phyloP scores from a whole-genome alignment of 306 rosid species.

The Quercus variabilis region DNA sequence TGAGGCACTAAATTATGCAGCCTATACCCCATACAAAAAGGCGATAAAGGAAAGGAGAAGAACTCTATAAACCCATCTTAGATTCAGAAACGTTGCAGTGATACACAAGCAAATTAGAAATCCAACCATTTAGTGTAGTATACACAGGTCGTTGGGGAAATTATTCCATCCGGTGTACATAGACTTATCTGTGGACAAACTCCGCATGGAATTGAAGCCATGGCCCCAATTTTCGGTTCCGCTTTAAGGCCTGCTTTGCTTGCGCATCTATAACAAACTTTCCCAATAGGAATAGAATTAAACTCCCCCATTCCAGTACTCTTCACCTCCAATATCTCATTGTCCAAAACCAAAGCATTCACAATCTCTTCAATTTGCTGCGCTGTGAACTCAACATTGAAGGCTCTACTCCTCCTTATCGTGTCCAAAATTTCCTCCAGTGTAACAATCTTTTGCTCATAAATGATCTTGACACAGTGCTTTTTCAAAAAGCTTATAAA shows the following conservation, averaged over 20 bases:
- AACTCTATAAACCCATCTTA: too few relatives aligned
- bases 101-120: constrained; percentile 31
- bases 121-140: constrained; percentile 65
- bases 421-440: constrained; percentile 42
- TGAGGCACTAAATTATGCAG: neutral
- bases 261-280: constrained; percentile 54
- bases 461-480: constrained; percentile 34
- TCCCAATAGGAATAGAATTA: constrained; percentile 46
- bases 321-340: constrained; percentile 46
- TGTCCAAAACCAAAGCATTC: constrained; percentile 56
- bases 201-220: constrained; percentile 73
- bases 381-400: constrained; percentile 25
- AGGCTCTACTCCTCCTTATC: constrained; percentile 20
- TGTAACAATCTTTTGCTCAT: constrained; percentile 43
- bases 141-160: constrained; percentile 65
- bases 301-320: constrained; percentile 69
- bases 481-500: constrained; percentile 41
- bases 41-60: neutral
- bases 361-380: constrained; percentile 58
- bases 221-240: constrained; percentile 39
- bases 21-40: neutral
- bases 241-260: constrained; percentile 42
- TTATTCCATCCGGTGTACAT: constrained; percentile 61
- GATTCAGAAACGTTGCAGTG: neutral
- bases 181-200: constrained; percentile 62